Evolutionary conservation across 1,139 yeast species (phyloP).

Genomic region (Diutina mesorugosa): DNA sequence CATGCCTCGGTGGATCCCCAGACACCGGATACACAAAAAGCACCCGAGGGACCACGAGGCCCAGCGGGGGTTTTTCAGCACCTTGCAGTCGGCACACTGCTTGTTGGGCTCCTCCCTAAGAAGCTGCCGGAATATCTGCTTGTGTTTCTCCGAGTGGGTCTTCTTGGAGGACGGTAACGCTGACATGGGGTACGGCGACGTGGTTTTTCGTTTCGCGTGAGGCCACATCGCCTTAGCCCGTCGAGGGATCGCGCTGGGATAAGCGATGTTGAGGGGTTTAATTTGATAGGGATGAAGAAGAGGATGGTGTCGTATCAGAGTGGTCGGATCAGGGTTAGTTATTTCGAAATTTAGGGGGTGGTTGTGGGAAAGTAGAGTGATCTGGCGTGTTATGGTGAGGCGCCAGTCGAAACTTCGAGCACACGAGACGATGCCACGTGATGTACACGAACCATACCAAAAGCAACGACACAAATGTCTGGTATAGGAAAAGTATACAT

Average conservation of each 20-base stretch:
- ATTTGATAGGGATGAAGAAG: no score
- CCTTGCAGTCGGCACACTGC: conserved; percentile 85
- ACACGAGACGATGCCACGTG: not conserved
- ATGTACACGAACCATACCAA: not conserved
- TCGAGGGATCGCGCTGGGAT: no score
- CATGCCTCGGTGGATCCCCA: conserved; percentile 90
- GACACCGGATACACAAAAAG: conserved; percentile 81
- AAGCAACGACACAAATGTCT: not conserved
- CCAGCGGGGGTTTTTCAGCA: conserved; percentile 89
- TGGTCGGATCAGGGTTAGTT: no score
- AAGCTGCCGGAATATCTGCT: conserved; percentile 58
- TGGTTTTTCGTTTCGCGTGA: not conserved
- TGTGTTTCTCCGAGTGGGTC: conserved; percentile 31
- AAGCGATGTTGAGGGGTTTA: not conserved
- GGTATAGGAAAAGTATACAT: no score
- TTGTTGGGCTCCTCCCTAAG: conserved; percentile 67
- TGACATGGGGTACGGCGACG: not conserved
- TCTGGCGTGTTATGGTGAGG: no score
- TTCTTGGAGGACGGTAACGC: conserved; percentile 1
- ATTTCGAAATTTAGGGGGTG: not conserved
- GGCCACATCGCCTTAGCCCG: not conserved
- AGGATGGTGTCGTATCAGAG: no score
- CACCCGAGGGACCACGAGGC: conserved; percentile 94
- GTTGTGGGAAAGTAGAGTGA: not conserved
- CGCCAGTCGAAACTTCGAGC: not conserved